These are phyloP conservation scores for Logfia minima DNA, from an alignment of 129 eudicot species.

Conservation along the genomic window DNA sequence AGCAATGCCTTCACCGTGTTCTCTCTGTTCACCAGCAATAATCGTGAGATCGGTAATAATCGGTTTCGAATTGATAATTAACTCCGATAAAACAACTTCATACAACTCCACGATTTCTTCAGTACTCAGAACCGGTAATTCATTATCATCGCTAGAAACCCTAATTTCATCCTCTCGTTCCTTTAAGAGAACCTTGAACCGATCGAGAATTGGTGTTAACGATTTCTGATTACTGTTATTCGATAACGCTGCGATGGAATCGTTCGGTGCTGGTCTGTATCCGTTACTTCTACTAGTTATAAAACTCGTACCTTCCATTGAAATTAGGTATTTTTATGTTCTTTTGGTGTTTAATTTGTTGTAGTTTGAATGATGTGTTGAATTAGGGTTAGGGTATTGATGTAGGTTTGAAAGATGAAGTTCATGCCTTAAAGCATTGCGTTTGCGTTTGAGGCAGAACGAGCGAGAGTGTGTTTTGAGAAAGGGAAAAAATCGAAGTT, in stretches of 20 bases:
- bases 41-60: conserved; percentile 90
- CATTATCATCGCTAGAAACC: conserved; percentile 43
- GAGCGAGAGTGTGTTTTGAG: background rate
- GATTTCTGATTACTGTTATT: conserved; percentile 40
- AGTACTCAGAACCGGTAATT: conserved; percentile 29
- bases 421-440: conserved; percentile 3
- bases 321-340: background rate
- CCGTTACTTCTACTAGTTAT: conserved; percentile 43
- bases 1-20: conserved; percentile 70
- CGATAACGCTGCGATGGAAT: conserved; percentile 33
- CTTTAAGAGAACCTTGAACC: conserved; percentile 61
- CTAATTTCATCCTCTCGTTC: conserved; percentile 63
- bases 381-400: conserved; percentile 7
- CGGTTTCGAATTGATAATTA: conserved; percentile 82
- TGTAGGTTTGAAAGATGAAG: background rate
- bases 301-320: conserved; percentile 38
- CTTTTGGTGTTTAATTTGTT: conserved; percentile 8
- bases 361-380: background rate
- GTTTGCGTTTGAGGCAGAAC: background rate
- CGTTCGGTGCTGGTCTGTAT: conserved; percentile 40
- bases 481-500: background rate
- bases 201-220: conserved; percentile 56
- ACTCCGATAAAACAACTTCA: conserved; percentile 57
- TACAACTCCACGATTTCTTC: conserved; percentile 68
- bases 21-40: conserved; percentile 85